phyloP scores from a whole-genome alignment of 768 basidiomycete genomes.

The button mushroom (Agaricus bisporus) region DNA sequence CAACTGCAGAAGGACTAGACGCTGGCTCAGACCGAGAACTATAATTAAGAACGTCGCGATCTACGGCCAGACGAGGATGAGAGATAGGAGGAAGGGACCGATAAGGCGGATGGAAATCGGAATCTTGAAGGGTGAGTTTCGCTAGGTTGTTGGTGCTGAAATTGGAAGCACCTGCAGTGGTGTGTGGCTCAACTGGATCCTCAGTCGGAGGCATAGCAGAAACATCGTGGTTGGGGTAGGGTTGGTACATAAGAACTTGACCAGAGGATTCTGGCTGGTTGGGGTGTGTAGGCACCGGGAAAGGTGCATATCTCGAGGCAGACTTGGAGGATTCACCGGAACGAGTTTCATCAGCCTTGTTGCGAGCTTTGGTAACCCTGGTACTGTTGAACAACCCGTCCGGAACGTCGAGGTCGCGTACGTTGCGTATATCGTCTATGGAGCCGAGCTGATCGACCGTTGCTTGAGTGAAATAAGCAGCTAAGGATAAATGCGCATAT shows the following conservation, averaged over 20 bases:
- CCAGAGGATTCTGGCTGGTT: slow-evolving; percentile 20
- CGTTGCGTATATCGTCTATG: slow-evolving; percentile 57
- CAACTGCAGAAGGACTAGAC: neutral
- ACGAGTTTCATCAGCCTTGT: slow-evolving; percentile 35
- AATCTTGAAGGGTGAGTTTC: neutral
- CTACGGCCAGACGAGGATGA: neutral
- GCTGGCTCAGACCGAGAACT: neutral
- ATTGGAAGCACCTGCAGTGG: neutral
- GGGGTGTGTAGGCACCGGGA: slow-evolving; percentile 28
- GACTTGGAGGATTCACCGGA: slow-evolving; percentile 22
- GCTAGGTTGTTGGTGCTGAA: neutral
- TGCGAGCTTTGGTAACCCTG: slow-evolving; percentile 45
- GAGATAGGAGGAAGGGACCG: slow-evolving; percentile 3
- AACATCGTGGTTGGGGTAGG: slow-evolving; percentile 24
- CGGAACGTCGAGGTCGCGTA: slow-evolving; percentile 60
- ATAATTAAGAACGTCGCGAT: neutral
- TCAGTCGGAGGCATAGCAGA: slow-evolving; percentile 15
- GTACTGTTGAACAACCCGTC: slow-evolving; percentile 65
- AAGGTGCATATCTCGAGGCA: slow-evolving; percentile 32
- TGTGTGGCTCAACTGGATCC: slow-evolving; percentile 12
- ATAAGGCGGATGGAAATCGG: neutral
- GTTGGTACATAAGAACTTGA: slow-evolving; percentile 36
- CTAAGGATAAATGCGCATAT: slow-evolving; percentile 28
- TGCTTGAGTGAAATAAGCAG: slow-evolving; percentile 77
- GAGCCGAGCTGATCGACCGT: slow-evolving; percentile 68